Evolutionary conservation across 805 yeast species (phyloP).

Genomic region (Nakazawaea peltata): DNA sequence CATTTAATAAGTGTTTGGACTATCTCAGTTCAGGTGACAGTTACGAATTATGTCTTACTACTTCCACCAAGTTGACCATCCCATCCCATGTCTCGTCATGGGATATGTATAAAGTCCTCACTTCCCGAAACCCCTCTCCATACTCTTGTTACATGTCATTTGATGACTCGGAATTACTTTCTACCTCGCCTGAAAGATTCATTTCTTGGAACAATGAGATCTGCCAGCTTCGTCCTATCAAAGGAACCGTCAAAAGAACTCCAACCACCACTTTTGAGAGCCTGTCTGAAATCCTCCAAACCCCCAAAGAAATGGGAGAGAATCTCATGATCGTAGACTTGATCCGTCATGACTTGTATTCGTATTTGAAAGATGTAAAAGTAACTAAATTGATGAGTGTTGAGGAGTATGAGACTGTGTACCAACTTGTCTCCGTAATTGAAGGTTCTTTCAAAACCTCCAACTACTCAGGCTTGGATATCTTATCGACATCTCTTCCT

Average conservation of each 20-base stretch:
- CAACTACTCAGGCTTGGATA: conserved; percentile 62
- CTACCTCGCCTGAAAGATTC: conserved; percentile 94
- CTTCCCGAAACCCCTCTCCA: conserved; percentile 82
- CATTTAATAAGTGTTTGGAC: conserved; percentile 58
- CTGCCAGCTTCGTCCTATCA: conserved; percentile 88
- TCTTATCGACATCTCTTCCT: conserved; percentile 73
- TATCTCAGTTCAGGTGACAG: conserved; percentile 76
- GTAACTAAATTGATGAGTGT: conserved; percentile 82
- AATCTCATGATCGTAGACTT: conserved; percentile 95
- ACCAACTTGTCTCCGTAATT: conserved; percentile 85
- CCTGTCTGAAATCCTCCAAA: conserved; percentile 60
- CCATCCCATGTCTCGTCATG: conserved; percentile 51
- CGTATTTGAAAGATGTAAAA: conserved; percentile 52
- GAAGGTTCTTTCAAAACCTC: conserved; percentile 43
- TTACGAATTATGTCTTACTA: conserved; percentile 87
- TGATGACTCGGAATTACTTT: conserved; percentile 53
- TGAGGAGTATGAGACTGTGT: conserved; percentile 89
- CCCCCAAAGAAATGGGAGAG: conserved; percentile 93
- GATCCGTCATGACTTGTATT: conserved; percentile 83
- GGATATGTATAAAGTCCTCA: conserved; percentile 70
- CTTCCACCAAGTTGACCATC: conserved; percentile 53
- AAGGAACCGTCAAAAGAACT: conserved; percentile 83
- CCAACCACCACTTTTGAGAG: conserved; percentile 41
- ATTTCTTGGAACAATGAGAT: conserved; percentile 57
- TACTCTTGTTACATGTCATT: conserved; percentile 77